Percentiles rank a stretch among this genome's conserved stretches.
These are phyloP conservation scores for Starmerella sp. DNA, from an alignment of 805 yeast genomes.

Conservation along the genomic window DNA sequence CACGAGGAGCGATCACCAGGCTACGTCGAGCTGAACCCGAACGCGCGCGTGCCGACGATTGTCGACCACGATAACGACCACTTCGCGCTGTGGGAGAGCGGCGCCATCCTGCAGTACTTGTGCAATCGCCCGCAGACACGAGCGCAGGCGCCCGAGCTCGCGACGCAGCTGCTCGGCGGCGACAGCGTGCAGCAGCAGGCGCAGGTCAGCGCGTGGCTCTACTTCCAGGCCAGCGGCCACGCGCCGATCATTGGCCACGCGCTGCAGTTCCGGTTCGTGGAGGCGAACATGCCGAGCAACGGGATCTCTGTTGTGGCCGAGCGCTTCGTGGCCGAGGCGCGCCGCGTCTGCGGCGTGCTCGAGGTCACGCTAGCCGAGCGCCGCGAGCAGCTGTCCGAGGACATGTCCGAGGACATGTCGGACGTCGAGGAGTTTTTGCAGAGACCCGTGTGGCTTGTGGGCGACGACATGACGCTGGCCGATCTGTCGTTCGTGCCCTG, in stretches of 20 bases:
- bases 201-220: slow-evolving; percentile 78
- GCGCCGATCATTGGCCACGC: slow-evolving; percentile 99
- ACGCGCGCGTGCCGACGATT: slow-evolving; percentile 89
- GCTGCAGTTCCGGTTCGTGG: slow-evolving; percentile 83
- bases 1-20: slow-evolving; percentile 93
- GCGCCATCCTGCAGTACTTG: slow-evolving; percentile 76
- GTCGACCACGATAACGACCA: slow-evolving; percentile 78
- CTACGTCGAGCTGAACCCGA: slow-evolving; percentile 86
- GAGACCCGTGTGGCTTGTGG: slow-evolving; percentile 90
- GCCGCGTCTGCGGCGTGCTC: slow-evolving; percentile 84
- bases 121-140: slow-evolving; percentile 37
- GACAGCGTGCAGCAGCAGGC: slow-evolving; percentile 67
- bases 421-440: slow-evolving; percentile 68
- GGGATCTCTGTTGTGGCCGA: slow-evolving; percentile 77
- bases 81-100: slow-evolving; percentile 86
- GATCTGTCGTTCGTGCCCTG: slow-evolving; percentile 91
- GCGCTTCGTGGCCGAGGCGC: slow-evolving; percentile 80
- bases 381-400: slow-evolving; percentile 82
- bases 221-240: slow-evolving; percentile 92
- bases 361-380: slow-evolving; percentile 93
- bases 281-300: slow-evolving; percentile 45
- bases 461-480: slow-evolving; percentile 70
- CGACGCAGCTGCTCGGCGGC: slow-evolving; percentile 53
- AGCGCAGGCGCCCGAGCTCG: slow-evolving; percentile 36
- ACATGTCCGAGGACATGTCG: slow-evolving; percentile 53